Base-by-base conservation (phyloP, 2,329 filamentous ascomycete species). In the Exophiala lecanii-corni region DNA sequence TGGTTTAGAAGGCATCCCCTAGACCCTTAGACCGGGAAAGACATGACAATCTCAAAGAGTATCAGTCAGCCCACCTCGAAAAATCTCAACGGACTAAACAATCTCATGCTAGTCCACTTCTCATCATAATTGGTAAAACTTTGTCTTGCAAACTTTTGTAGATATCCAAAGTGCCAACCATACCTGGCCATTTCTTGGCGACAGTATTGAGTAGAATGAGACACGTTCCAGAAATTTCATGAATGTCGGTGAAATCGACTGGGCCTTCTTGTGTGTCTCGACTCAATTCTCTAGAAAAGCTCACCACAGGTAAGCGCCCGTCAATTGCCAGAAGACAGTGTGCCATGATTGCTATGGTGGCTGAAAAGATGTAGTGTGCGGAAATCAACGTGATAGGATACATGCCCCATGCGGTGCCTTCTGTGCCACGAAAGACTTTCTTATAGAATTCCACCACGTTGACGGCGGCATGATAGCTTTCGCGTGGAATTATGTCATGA, bases 351-450 rank as follows among this genome's bases (percentile, higher is more conserved):
- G 56, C 61, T 26, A 60, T 55, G 2, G 57, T 54, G 2, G 59
- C 59, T 39, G 61, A 55, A 19, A 58, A 57, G 17, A 62, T 59
- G 44, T 61, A 61, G 43, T 61, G 60, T 1, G 59, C 57, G 6
- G 55, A 58, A 43, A 61, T 45, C 34, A 61, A 56, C 5, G 57
- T 60, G 45, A 62, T 57, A 1, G 59, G 59, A 41, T 62, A 62
- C 26, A 56, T 50, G 5, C 59, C 58, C 12, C 51, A 51, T 9
- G 47, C 40, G 2, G 57, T 59, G 17, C 50, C 47, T 34, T 60
- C 55, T n/a, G 58, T 56, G 9, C 59, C 58, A 15, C 55, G 55
- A 23, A 62, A 54, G 32, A 62, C 44, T 33, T 55, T 55, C 41
- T 59, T 53, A 43, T 61, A 62, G 19, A 57, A 58, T 25, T 54